Base-by-base conservation (phyloP, 108 stramenopile species). In the Fistulifera pelliculosa region DNA sequence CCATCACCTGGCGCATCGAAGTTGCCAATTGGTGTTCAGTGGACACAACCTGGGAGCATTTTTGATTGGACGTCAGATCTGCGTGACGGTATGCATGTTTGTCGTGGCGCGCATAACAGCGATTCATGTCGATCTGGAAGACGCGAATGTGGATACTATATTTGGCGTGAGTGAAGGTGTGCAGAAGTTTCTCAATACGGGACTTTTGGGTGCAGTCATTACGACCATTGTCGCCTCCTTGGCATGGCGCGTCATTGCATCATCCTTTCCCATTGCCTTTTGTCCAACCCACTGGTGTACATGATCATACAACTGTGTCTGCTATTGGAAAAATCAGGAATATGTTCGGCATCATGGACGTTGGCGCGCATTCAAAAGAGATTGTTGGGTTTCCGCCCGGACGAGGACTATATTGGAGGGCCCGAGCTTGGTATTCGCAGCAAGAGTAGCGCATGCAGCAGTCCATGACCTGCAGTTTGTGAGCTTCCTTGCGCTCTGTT, bases 31-130 rank as follows among this genome's bases (percentile, higher is more conserved):
- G 39, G 41, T 76, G 19, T 85, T 80, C 62, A 43, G 49, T 23
- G 76, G 68, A 35, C 43, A 58, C 1, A 85, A 81, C 56, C 60
- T 85, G 50, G 73, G 71, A 26, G 72, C 70, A 44, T 85, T 85
- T 62, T 59, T 85, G 69, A 73, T 78, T 56, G 83, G 83, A 47
- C 74, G 83, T 44, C 83, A 85, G 66, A 70, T 85, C 53, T 69
- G 62, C 51, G 83, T 85, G 54, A 69, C 74, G 1, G 41, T 70
- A 27, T 76, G 71, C 66, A 75, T 85, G 64, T 85, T 85, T 48
- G 52, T 85, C 58, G 64, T 77, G 26, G 83, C 83, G 41, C 77
- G 80, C 52, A 68, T 79, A 26, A 79, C 78, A 38, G 72, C 77
- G 18, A 41, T 75, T 42, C 40, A 76, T 56, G 58, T 81, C 27